Conservation (phyloP, 257 asterid genomes). For the Solanum arcanum region DNA sequence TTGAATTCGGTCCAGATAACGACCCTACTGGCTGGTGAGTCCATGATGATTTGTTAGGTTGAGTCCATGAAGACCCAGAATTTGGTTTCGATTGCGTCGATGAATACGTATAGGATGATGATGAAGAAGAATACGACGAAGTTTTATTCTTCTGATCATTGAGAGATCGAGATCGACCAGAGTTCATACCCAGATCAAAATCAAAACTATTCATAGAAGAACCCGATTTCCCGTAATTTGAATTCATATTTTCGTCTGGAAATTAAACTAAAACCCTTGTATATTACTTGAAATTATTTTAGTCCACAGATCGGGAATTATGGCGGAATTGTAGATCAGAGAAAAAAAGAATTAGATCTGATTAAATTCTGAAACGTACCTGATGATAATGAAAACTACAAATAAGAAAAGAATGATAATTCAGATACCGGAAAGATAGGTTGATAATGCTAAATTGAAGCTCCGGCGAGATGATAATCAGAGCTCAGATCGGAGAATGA, state of each 20-base stretch:
- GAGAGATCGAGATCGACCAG: conserved; percentile 49
- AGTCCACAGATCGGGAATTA: neutral
- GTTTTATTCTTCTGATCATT: conserved; percentile 49
- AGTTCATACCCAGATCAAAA: conserved; percentile 71
- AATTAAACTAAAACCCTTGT: neutral
- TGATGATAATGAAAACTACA: neutral
- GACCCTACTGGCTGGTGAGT: conserved; percentile 74
- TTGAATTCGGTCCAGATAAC: conserved; percentile 50
- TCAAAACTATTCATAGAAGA: conserved; percentile 47
- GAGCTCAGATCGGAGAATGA: neutral
- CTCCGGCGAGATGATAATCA: neutral
- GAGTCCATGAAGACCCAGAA: conserved; percentile 43
- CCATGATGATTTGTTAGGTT: conserved; percentile 55
- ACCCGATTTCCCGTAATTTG: conserved; percentile 64
- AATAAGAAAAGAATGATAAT: neutral
- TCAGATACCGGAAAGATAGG: neutral
- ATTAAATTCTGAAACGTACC: conserved; percentile 6
- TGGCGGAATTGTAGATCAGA: neutral
- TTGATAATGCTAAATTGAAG: neutral
- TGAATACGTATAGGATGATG: conserved; percentile 15
- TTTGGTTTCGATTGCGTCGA: conserved; percentile 35
- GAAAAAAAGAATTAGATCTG: neutral
- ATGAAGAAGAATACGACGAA: conserved; percentile 17
- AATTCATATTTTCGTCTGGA: conserved; percentile 34
- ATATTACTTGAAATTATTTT: neutral